phyloP scores from a whole-genome alignment of 1,284 basidiomycete genomes.

The Ganoderma leucocontextum region DNA sequence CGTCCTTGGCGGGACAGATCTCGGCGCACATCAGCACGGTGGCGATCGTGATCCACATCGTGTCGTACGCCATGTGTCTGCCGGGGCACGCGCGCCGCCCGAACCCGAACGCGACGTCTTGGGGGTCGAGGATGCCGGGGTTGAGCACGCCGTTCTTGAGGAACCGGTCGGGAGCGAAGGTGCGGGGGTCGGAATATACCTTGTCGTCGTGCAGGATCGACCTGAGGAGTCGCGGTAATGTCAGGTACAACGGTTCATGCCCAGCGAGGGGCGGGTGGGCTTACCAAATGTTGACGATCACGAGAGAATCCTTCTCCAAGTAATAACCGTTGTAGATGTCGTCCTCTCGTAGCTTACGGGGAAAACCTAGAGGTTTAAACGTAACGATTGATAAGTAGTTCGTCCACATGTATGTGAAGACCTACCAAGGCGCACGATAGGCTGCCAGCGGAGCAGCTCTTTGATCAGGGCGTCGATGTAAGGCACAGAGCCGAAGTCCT shows the following conservation, averaged over 20 bases:
- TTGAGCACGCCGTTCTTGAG: slow-evolving; percentile 27
- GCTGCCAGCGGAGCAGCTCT: slow-evolving; percentile 44
- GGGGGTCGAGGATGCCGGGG: slow-evolving; percentile 25
- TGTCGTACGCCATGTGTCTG: slow-evolving; percentile 35
- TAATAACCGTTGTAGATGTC: slow-evolving; percentile 24
- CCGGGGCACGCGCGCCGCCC: slow-evolving; percentile 38
- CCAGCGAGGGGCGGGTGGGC: neutral
- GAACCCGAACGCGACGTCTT: slow-evolving; percentile 36
- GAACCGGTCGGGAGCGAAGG: slow-evolving; percentile 39
- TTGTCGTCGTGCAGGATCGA: slow-evolving; percentile 36
- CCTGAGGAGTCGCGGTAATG: slow-evolving; percentile 9
- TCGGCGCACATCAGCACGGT: slow-evolving; percentile 37
- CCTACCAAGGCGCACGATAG: slow-evolving; percentile 26
- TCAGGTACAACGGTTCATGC: too few relatives aligned
- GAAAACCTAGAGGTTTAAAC: slow-evolving; percentile 5
- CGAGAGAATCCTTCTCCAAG: slow-evolving; percentile 23
- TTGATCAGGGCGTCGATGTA: slow-evolving; percentile 43
- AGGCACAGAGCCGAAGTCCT: slow-evolving; percentile 39
- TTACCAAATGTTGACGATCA: slow-evolving; percentile 29
- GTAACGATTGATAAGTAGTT: neutral
- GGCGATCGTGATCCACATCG: slow-evolving; percentile 36
- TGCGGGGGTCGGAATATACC: slow-evolving; percentile 30
- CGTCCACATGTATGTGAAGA: neutral
- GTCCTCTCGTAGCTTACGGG: slow-evolving; percentile 19
- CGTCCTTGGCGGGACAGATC: slow-evolving; percentile 32